These are phyloP conservation scores for Akanthomyces muscarius DNA, from an alignment of 2,329 filamentous ascomycete species.

Conservation along the genomic window DNA sequence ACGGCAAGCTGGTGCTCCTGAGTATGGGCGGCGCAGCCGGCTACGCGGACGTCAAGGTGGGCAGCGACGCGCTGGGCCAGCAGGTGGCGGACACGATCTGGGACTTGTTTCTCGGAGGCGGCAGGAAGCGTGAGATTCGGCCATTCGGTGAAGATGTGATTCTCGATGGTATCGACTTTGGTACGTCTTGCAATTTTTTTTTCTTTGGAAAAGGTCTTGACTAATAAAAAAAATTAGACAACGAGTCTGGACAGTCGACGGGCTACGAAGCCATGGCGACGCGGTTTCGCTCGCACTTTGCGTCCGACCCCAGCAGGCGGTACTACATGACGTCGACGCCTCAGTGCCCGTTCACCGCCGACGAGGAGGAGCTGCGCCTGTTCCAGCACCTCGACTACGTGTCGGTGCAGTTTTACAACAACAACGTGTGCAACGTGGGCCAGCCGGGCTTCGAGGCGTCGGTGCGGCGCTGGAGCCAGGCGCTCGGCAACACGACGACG, in stretches of 20 bases:
- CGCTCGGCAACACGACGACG: constrained; percentile 53
- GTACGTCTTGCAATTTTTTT: background rate
- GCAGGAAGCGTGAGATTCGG: constrained; percentile 46
- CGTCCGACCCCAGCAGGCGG: constrained; percentile 41
- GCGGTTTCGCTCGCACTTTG: constrained; percentile 50
- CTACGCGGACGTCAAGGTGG: constrained; percentile 59
- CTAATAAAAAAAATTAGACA: constrained; percentile 11
- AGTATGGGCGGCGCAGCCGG: constrained; percentile 67
- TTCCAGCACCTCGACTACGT: constrained; percentile 49
- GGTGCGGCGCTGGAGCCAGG: constrained; percentile 63
- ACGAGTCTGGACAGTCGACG: constrained; percentile 59
- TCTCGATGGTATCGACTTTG: constrained; percentile 69
- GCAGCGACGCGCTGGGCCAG: constrained; percentile 41
- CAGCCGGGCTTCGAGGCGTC: constrained; percentile 54
- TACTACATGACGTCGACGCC: constrained; percentile 61
- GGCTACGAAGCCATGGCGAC: constrained; percentile 58
- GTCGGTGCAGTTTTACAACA: constrained; percentile 65
- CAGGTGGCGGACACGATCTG: constrained; percentile 59
- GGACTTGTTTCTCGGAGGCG: constrained; percentile 57
- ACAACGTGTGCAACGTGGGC: constrained; percentile 52
- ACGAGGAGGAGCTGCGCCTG: constrained; percentile 40
- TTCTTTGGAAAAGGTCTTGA: too few species aligned
- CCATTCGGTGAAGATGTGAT: constrained; percentile 62
- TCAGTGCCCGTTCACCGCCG: constrained; percentile 58
- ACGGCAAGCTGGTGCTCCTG: constrained; percentile 65